phyloP scores from a whole-genome alignment of 805 yeast species.

The Ogataea populi-albae region DNA sequence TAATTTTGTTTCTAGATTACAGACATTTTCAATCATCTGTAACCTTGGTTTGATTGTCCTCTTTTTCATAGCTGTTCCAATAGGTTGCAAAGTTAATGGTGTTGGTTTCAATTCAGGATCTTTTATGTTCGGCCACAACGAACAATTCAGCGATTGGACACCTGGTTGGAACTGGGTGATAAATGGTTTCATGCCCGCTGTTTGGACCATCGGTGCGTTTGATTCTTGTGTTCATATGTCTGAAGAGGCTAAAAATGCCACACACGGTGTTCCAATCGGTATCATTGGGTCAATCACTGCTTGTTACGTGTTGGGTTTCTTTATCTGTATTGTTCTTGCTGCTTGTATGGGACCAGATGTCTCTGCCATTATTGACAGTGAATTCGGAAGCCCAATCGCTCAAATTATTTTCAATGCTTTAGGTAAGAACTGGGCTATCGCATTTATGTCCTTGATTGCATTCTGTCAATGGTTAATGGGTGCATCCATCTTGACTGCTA shows the following conservation, averaged over 20 bases:
- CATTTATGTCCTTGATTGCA: slow-evolving; percentile 46
- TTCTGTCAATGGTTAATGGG: slow-evolving; percentile 50
- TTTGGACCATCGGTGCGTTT: slow-evolving; percentile 53
- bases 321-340: slow-evolving; percentile 38
- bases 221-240: slow-evolving; percentile 51
- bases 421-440: slow-evolving; percentile 49
- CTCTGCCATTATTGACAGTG: slow-evolving; percentile 29
- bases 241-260: slow-evolving; percentile 45
- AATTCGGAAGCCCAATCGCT: slow-evolving; percentile 44
- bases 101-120: slow-evolving; percentile 31
- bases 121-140: slow-evolving; percentile 37
- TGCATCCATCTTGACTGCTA: slow-evolving; percentile 43
- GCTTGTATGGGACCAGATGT: slow-evolving; percentile 35
- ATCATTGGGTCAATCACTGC: slow-evolving; percentile 43
- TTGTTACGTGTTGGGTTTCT: slow-evolving; percentile 43
- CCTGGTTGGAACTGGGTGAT: slow-evolving; percentile 39
- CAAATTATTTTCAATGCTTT: slow-evolving; percentile 46
- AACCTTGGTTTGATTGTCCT: slow-evolving; percentile 37
- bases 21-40: slow-evolving; percentile 37
- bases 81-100: slow-evolving; percentile 34
- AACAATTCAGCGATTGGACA: slow-evolving; percentile 37
- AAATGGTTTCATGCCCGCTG: slow-evolving; percentile 44
- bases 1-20: slow-evolving; percentile 39
- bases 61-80: slow-evolving; percentile 45
- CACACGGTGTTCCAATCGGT: slow-evolving; percentile 43